Base-by-base conservation (phyloP, 1,139 yeast species). In the Candida smagusa region DNA sequence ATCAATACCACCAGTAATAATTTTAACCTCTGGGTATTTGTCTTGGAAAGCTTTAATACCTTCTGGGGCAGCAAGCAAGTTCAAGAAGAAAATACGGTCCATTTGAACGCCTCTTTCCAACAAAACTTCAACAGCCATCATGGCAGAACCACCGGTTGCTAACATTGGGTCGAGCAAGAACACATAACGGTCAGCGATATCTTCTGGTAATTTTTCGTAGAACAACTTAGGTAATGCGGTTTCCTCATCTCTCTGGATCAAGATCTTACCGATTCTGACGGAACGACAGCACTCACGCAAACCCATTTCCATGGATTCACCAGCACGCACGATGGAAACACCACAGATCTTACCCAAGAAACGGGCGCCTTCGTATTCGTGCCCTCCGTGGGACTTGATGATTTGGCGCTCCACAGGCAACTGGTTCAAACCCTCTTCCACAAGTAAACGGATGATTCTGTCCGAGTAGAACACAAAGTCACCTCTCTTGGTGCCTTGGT, bases 261-360 rank as follows among this genome's bases (percentile, higher is more conserved):
- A 72, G 49, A 92, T 92, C 70, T 92, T 92, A 38, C 98, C 98
- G 45, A 92, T 86, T 58, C 97, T 77, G 31, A 92, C 98, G 7
- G 95, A 84, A 51, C 98, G 77, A 61, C 97, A 89, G 65, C 97
- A 41, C 65, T 90, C 97, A 59, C 98, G 79, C 47, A 92, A 72
- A 16, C 97, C 98, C 74, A 88, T 95, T 63, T 92, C 98, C 98
- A 92, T 92, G 31, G 95, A 83, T 64, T 92, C 98, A 47, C 98
- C 98, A 6, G 98, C 98, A 57, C 98, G 77, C 54, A 92, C 95
- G 56, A 92, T 92, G 12, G 96, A 87, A 25, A 92, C 98, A 45
- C 98, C 98, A 62, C 97, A 92, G 43, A 92, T 90, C 63, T 87
- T 89, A 33, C 97, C 97, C 56, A 81, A 68, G 61, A 90, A 90